Evolutionary conservation across 2,329 filamentous ascomycete species (phyloP).

Genomic region (Ceratocystis alfenasii): DNA sequence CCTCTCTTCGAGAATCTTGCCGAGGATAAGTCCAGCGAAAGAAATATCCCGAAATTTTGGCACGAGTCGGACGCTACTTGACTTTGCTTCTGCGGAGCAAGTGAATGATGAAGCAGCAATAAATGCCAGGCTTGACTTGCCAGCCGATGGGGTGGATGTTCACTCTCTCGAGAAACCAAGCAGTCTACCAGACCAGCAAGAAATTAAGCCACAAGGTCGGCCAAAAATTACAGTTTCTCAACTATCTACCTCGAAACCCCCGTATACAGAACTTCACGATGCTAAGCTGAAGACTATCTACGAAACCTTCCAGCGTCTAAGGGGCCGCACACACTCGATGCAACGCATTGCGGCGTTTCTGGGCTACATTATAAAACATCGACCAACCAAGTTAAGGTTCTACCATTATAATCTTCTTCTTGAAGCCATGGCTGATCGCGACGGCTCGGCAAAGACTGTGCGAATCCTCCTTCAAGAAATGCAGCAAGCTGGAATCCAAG

Average conservation of each 20-base stretch:
- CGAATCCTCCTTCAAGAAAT: conserved; percentile 60
- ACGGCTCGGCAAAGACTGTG: conserved; percentile 57
- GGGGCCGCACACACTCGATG: conserved; percentile 26
- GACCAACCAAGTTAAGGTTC: conserved; percentile 42
- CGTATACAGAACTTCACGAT: conserved; percentile 27
- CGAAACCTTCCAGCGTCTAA: conserved; percentile 35
- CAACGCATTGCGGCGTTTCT: conserved; percentile 32
- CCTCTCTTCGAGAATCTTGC: neutral
- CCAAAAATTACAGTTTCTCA: conserved; percentile 19
- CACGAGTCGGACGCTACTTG: neutral
- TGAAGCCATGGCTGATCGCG: conserved; percentile 52
- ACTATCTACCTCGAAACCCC: conserved; percentile 1
- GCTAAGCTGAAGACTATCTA: conserved; percentile 34
- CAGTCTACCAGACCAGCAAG: neutral
- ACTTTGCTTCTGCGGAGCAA: neutral
- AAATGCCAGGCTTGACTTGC: neutral
- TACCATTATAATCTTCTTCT: conserved; percentile 65
- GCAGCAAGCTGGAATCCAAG: conserved; percentile 45
- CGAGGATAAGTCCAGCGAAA: neutral
- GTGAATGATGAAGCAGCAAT: neutral
- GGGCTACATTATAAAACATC: conserved; percentile 45
- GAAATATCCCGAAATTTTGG: neutral
- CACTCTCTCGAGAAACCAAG: neutral
- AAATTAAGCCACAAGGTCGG: neutral
- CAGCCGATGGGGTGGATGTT: neutral